Percentiles rank a stretch among this genome's conserved stretches.
Evolutionary conservation across 768 basidiomycete genomes (phyloP).

Genomic region (Arthromyces matolae): DNA sequence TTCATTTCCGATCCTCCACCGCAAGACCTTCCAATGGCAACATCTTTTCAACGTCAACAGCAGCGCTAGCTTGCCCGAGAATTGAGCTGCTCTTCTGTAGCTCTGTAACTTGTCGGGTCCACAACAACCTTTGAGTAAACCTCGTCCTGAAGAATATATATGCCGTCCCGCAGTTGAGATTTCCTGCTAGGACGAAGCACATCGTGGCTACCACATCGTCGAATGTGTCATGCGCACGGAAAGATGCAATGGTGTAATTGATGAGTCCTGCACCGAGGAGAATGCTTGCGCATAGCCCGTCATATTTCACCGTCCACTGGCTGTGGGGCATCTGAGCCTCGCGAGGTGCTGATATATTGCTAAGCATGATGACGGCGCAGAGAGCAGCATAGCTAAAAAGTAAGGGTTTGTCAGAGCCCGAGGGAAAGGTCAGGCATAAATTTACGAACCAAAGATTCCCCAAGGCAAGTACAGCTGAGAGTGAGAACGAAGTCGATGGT

Average conservation of each 20-base stretch:
- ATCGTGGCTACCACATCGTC: slow-evolving; percentile 5
- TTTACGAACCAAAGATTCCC: slow-evolving; percentile 15
- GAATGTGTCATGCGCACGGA: slow-evolving; percentile 1
- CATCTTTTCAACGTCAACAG: background rate
- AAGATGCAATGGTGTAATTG: slow-evolving; percentile 11
- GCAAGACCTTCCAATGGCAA: no score
- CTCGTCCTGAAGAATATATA: slow-evolving; percentile 12
- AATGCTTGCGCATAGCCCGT: slow-evolving; percentile 13
- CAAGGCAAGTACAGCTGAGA: slow-evolving; percentile 6
- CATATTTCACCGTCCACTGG: background rate
- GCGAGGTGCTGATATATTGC: background rate
- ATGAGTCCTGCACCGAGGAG: slow-evolving; percentile 13
- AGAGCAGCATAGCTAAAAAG: slow-evolving; percentile 10
- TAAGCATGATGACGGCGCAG: slow-evolving; percentile 8
- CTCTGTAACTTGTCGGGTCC: background rate
- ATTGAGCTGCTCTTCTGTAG: background rate
- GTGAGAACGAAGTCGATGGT: background rate
- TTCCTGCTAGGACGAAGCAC: slow-evolving; percentile 8
- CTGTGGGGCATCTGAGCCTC: background rate
- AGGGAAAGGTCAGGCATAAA: background rate
- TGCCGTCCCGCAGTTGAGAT: slow-evolving; percentile 8
- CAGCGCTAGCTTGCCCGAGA: no score
- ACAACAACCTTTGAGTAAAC: slow-evolving; percentile 1
- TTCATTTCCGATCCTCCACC: no score
- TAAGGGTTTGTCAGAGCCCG: background rate